Conservation (phyloP, 2,329 filamentous ascomycete species). For the Furcasterigmium sp. region DNA sequence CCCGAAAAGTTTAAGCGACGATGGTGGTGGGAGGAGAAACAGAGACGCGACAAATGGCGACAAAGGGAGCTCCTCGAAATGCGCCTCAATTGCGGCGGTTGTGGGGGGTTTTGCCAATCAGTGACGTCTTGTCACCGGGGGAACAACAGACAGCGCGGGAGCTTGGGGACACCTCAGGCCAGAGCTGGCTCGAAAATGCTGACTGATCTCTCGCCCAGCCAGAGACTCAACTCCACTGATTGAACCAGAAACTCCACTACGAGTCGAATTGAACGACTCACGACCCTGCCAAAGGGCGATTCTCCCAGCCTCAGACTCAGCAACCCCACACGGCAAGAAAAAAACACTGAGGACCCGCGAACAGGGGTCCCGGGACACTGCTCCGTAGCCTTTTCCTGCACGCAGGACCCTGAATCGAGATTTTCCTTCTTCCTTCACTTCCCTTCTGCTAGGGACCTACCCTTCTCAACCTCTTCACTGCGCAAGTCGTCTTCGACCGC, state of each 20-base stretch:
- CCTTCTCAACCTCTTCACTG: too few relatives aligned
- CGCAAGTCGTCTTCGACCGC: too few relatives aligned
- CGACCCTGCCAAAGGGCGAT: too few relatives aligned
- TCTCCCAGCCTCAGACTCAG: neutral
- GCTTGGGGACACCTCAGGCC: too few relatives aligned
- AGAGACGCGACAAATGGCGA: neutral
- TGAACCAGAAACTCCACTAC: too few relatives aligned
- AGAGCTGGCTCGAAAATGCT: too few relatives aligned
- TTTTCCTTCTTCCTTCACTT: conserved; percentile 3
- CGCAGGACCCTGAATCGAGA: conserved; percentile 7
- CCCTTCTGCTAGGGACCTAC: too few relatives aligned
- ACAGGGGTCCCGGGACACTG: conserved; percentile 5
- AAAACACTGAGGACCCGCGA: too few relatives aligned
- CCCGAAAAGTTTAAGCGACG: conserved; percentile 1
- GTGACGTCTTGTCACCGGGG: conserved; percentile 13
- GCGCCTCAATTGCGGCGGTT: conserved; percentile 4
- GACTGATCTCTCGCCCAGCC: too few relatives aligned
- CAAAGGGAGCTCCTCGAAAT: neutral
- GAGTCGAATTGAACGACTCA: too few relatives aligned
- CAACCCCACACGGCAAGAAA: neutral
- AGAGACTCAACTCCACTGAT: too few relatives aligned
- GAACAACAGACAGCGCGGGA: conserved; percentile 6
- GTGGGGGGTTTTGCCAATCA: conserved; percentile 6
- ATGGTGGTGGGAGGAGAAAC: conserved; percentile 7
- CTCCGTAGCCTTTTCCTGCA: conserved; percentile 6